Evolutionary conservation across 495 filamentous ascomycete species (phyloP).

Genomic region (Podospora bellae-mahoneyi): DNA sequence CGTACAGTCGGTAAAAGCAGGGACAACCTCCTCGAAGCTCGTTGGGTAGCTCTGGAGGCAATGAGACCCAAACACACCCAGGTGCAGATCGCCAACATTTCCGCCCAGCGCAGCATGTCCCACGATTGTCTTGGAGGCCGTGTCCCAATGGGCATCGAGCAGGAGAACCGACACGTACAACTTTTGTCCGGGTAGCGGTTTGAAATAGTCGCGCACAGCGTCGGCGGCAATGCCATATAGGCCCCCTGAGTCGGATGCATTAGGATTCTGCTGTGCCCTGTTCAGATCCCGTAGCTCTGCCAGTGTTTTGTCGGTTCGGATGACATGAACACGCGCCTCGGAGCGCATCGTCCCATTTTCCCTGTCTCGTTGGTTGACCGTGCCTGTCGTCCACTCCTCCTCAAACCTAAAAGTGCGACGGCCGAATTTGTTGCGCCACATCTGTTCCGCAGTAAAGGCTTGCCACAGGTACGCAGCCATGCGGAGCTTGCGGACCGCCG

Average conservation of each 20-base stretch:
- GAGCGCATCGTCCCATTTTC: conserved; percentile 71
- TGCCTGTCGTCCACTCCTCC: conserved; percentile 86
- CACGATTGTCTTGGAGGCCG: conserved; percentile 59
- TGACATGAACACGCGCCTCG: conserved; percentile 81
- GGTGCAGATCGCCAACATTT: conserved; percentile 62
- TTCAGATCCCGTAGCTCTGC: conserved; percentile 76
- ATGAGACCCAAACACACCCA: conserved; percentile 89
- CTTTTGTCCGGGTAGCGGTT: conserved; percentile 67
- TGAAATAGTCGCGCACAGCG: conserved; percentile 72
- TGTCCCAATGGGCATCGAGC: conserved; percentile 87
- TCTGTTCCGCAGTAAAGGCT: conserved; percentile 90
- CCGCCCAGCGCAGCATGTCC: conserved; percentile 79
- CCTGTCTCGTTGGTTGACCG: conserved; percentile 66
- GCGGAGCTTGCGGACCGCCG: conserved; percentile 78
- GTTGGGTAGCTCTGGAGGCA: conserved; percentile 82
- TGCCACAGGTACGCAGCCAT: conserved; percentile 95
- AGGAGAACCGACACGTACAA: conserved; percentile 81
- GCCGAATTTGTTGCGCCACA: conserved; percentile 81
- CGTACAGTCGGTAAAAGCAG: conserved; percentile 84
- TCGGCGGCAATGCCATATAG: conserved; percentile 72
- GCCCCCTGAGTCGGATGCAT: conserved; percentile 62
- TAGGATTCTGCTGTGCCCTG: conserved; percentile 72
- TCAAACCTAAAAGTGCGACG: conserved; percentile 84
- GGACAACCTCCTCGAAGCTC: conserved; percentile 78
- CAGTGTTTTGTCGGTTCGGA: conserved; percentile 78